These are phyloP conservation scores for Cicer chorassanicum DNA, from an alignment of 306 rosid genomes.

Conservation along the genomic window DNA sequence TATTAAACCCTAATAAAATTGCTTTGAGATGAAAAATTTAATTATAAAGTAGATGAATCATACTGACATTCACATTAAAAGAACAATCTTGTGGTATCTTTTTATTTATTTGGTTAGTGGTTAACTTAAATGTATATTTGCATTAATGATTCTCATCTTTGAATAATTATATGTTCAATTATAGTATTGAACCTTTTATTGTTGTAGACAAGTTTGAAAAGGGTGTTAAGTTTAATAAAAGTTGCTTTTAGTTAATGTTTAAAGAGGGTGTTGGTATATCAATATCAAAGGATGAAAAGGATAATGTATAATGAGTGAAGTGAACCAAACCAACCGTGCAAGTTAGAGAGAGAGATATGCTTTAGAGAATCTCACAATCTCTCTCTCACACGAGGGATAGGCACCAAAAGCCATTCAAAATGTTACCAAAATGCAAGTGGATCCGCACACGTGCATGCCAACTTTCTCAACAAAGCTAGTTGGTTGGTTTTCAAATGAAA, in stretches of 20 bases:
- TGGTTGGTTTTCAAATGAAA: not conserved
- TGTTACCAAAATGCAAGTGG: constrained; percentile 50
- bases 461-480: constrained; percentile 42
- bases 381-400: constrained; percentile 57
- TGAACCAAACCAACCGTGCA: constrained; percentile 75
- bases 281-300: constrained; percentile 45
- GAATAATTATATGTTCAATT: constrained; percentile 43
- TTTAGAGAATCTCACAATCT: constrained; percentile 57
- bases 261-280: constrained; percentile 48
- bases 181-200: constrained; percentile 1
- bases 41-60: constrained; percentile 40
- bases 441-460: constrained; percentile 66
- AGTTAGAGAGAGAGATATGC: constrained; percentile 46
- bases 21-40: not conserved
- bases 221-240: constrained; percentile 29
- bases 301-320: constrained; percentile 44
- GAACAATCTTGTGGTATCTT: not conserved
- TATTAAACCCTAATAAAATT: too few relatives aligned
- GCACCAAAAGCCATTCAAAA: constrained; percentile 60
- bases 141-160: constrained; percentile 8
- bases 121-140: constrained; percentile 1
- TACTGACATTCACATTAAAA: constrained; percentile 28
- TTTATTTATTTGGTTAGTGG: constrained; percentile 8
- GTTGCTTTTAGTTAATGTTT: constrained; percentile 36
- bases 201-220: constrained; percentile 43